Percentiles rank a stretch among this genome's conserved stretches.
Evolutionary conservation across 2,329 filamentous ascomycete genomes (phyloP).

Genomic region (Tolypocladium ovalisporum): DNA sequence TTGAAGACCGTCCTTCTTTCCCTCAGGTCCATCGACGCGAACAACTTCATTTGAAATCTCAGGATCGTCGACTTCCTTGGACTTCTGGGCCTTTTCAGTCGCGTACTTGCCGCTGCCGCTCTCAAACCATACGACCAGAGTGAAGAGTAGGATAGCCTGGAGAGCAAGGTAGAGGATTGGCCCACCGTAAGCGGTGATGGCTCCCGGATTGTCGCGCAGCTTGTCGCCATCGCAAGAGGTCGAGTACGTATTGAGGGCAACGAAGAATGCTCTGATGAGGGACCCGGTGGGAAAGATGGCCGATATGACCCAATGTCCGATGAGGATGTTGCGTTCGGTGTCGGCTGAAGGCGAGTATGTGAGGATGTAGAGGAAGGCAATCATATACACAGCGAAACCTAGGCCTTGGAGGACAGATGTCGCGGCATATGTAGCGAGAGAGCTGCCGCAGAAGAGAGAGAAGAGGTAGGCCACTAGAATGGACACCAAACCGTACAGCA

Average conservation of each 20-base stretch:
- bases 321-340: slow-evolving; percentile 55
- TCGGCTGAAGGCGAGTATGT: slow-evolving; percentile 62
- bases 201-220: slow-evolving; percentile 57
- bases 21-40: slow-evolving; percentile 37
- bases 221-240: slow-evolving; percentile 57
- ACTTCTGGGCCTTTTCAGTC: slow-evolving; percentile 7
- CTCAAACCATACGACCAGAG: slow-evolving; percentile 68
- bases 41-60: slow-evolving; percentile 57
- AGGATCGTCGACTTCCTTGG: slow-evolving; percentile 31
- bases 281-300: slow-evolving; percentile 68
- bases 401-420: slow-evolving; percentile 66
- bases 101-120: slow-evolving; percentile 36
- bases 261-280: slow-evolving; percentile 61
- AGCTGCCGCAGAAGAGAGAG: slow-evolving; percentile 68
- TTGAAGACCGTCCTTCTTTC: slow-evolving; percentile 54
- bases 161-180: slow-evolving; percentile 74
- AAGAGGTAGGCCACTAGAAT: slow-evolving; percentile 70
- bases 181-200: slow-evolving; percentile 65
- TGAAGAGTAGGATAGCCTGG: slow-evolving; percentile 62
- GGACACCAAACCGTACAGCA: slow-evolving; percentile 70
- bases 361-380: slow-evolving; percentile 60
- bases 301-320: slow-evolving; percentile 67
- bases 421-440: slow-evolving; percentile 76
- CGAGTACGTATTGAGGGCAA: slow-evolving; percentile 75
- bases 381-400: slow-evolving; percentile 59